Conservation (phyloP, 768 basidiomycete genomes). For the Cystoderma amianthinum region DNA sequence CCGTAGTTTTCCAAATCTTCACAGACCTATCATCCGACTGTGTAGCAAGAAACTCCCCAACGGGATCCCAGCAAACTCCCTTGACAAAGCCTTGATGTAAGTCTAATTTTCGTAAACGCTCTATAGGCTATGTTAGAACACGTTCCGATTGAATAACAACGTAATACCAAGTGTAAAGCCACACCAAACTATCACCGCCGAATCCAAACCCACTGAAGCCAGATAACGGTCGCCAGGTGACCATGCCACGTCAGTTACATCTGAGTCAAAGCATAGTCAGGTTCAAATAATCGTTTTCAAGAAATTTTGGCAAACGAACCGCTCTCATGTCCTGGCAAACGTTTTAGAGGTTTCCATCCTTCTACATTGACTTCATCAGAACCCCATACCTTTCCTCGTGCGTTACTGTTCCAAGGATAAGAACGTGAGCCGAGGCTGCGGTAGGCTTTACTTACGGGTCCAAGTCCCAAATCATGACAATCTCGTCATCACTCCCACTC, state of each 20-base stretch:
- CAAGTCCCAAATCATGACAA: conserved; percentile 95
- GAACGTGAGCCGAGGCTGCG: conserved; percentile 5
- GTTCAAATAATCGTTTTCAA: background rate
- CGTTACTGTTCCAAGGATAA: conserved; percentile 41
- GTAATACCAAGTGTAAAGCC: conserved; percentile 84
- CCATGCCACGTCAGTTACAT: conserved; percentile 96
- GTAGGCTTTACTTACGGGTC: conserved; percentile 68
- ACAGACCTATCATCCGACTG: conserved; percentile 95
- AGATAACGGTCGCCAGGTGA: conserved; percentile 87
- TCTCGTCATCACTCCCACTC: conserved; percentile 92
- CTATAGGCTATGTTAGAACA: conserved; percentile 36
- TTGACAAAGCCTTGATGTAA: conserved; percentile 96
- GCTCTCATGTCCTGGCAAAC: conserved; percentile 91
- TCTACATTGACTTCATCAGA: conserved; percentile 95
- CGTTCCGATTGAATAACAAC: too few relatives aligned
- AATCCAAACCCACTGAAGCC: conserved; percentile 92
- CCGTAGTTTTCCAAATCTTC: conserved; percentile 93
- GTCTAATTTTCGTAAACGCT: conserved; percentile 77
- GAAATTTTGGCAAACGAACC: conserved; percentile 43
- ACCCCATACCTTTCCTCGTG: conserved; percentile 87
- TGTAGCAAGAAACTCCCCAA: conserved; percentile 96
- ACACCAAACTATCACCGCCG: conserved; percentile 89
- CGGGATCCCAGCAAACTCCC: conserved; percentile 98
- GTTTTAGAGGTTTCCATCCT: conserved; percentile 91
- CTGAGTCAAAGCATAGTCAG: conserved; percentile 29